phyloP scores from a whole-genome alignment of 495 filamentous ascomycete genomes.

The Opeltia flavorubescens region DNA sequence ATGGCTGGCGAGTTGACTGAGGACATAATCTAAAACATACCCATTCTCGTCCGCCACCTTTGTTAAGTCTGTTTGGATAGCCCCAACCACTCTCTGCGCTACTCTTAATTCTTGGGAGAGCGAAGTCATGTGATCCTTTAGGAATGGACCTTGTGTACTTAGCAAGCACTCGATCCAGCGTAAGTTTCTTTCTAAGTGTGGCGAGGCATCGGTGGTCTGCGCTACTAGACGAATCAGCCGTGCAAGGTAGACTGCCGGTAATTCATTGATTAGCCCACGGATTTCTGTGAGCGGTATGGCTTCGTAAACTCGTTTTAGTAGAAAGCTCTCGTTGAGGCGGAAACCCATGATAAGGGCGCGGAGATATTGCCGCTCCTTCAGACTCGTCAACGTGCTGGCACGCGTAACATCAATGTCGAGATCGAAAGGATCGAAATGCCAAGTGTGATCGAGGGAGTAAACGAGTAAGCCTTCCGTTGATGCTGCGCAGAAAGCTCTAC shows the following conservation, averaged over 20 bases:
- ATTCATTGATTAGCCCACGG: slow-evolving; percentile 55
- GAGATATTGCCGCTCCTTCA: slow-evolving; percentile 66
- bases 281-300: slow-evolving; percentile 64
- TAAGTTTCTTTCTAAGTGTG: slow-evolving; percentile 86
- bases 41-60: slow-evolving; percentile 73
- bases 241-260: slow-evolving; percentile 78
- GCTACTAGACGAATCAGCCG: slow-evolving; percentile 75
- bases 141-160: slow-evolving; percentile 63
- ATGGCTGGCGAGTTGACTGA: slow-evolving; percentile 23
- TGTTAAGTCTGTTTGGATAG: slow-evolving; percentile 61
- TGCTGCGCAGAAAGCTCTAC: slow-evolving; percentile 83
- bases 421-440: slow-evolving; percentile 89
- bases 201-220: slow-evolving; percentile 71
- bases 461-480: slow-evolving; percentile 88
- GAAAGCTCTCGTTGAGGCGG: slow-evolving; percentile 65
- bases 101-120: slow-evolving; percentile 70
- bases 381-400: slow-evolving; percentile 56
- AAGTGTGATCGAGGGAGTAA: slow-evolving; percentile 69
- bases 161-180: slow-evolving; percentile 83
- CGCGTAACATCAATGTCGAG: slow-evolving; percentile 87
- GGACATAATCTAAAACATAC: slow-evolving; percentile 73
- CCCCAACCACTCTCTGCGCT: slow-evolving; percentile 59
- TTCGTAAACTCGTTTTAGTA: slow-evolving; percentile 77
- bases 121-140: slow-evolving; percentile 61
- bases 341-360: slow-evolving; percentile 95